A percentile compares a stretch with the other conserved stretches of the same genome.
Conservation (phyloP, 306 rosid species). For the Corylus avellana region DNA sequence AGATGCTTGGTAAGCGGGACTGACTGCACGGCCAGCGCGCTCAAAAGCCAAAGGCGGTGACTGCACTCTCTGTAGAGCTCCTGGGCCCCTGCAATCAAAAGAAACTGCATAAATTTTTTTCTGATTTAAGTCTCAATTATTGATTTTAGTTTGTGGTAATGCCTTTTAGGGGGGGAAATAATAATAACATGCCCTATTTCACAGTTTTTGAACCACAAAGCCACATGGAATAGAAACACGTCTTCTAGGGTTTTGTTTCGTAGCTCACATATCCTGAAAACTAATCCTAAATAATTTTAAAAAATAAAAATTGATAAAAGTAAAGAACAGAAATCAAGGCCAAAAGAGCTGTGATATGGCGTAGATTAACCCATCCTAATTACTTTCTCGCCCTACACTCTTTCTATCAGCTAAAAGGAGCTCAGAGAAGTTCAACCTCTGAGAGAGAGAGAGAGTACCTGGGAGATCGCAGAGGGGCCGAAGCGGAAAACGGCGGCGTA, state of each 20-base stretch:
- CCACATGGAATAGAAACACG: too few relatives aligned
- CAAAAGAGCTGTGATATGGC: not conserved
- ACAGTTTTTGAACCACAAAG: too few relatives aligned
- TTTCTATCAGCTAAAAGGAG: not conserved
- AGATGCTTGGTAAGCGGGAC: constrained; percentile 4
- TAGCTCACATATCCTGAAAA: not conserved
- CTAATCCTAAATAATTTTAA: too few relatives aligned
- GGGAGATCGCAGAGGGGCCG: constrained; percentile 29
- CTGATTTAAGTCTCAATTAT: not conserved
- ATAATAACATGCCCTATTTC: too few relatives aligned
- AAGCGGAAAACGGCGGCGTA: constrained; percentile 11
- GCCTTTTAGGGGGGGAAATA: not conserved
- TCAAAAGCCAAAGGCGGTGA: constrained; percentile 13
- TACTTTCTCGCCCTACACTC: not conserved
- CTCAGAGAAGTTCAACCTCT: not conserved
- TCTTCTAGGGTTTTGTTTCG: not conserved
- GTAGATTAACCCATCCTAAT: not conserved
- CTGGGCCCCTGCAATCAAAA: constrained; percentile 25
- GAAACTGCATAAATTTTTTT: not conserved
- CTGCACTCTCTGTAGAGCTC: constrained; percentile 9
- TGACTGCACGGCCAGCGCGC: constrained; percentile 17
- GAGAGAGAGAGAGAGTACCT: constrained; percentile 24
- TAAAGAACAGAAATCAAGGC: not conserved
- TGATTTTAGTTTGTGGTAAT: not conserved
- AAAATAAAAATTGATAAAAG: not conserved